Conservation (phyloP, 192 early-diverging fungal species). For the Funneliformis mosseae region DNA sequence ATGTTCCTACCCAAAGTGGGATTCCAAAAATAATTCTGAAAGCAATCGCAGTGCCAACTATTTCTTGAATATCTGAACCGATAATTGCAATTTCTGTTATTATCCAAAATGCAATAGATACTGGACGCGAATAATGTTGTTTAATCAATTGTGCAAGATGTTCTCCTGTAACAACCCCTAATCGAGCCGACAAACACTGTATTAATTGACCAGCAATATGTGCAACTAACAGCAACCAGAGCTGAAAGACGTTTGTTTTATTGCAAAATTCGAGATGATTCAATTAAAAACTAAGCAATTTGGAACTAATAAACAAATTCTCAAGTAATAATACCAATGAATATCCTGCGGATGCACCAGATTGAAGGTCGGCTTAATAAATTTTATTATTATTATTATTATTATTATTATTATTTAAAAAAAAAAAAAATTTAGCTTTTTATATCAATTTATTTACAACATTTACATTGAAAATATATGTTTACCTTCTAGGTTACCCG, state of each 20-base stretch:
- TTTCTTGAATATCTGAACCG: conserved; percentile 73
- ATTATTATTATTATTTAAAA: too few relatives aligned
- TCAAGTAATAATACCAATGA: conserved; percentile 38
- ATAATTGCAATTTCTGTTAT: conserved; percentile 70
- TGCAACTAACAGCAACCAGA: conserved; percentile 67
- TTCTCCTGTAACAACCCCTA: conserved; percentile 66
- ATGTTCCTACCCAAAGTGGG: conserved; percentile 69
- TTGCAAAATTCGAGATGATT: background rate
- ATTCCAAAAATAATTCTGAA: conserved; percentile 75
- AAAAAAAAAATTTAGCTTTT: too few relatives aligned
- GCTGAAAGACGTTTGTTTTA: background rate
- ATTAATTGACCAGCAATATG: conserved; percentile 65
- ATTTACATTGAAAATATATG: too few relatives aligned
- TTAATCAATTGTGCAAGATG: conserved; percentile 61
- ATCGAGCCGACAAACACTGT: conserved; percentile 62
- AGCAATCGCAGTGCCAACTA: conserved; percentile 88
- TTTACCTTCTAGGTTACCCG: conserved; percentile 60
- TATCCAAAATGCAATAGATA: conserved; percentile 55
- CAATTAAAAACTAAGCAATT: background rate
- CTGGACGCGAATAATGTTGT: conserved; percentile 51
- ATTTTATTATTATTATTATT: too few relatives aligned
- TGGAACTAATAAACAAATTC: background rate
- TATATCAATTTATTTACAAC: too few relatives aligned
- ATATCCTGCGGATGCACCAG: conserved; percentile 66
- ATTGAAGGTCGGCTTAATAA: conserved; percentile 59